These are phyloP conservation scores for Nothopassalora personata DNA, from an alignment of 2,329 filamentous ascomycete species.

Conservation along the genomic window DNA sequence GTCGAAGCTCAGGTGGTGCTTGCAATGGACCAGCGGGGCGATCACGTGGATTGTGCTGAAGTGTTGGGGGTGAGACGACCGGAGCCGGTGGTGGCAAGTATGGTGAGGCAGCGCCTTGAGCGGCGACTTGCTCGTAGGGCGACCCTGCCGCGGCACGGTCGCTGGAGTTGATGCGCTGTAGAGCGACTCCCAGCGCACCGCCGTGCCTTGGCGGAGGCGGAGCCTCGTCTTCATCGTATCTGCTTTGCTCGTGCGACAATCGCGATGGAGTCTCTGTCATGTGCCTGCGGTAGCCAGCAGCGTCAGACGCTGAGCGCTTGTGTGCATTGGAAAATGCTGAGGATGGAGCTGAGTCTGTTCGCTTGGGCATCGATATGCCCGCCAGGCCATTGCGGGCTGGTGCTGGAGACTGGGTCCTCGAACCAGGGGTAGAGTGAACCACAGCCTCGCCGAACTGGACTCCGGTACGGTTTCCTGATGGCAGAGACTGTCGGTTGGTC, in stretches of 20 bases:
- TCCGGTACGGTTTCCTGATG: slow-evolving; percentile 31
- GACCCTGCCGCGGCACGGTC: slow-evolving; percentile 42
- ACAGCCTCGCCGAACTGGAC: slow-evolving; percentile 42
- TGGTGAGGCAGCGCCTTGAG: slow-evolving; percentile 32
- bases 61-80: slow-evolving; percentile 71
- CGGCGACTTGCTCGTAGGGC: slow-evolving; percentile 47
- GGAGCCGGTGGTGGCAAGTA: slow-evolving; percentile 57
- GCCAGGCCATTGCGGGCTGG: slow-evolving; percentile 16
- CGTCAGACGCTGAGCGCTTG: slow-evolving; percentile 47
- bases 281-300: slow-evolving; percentile 40
- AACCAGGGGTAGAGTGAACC: slow-evolving; percentile 41
- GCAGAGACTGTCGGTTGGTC: slow-evolving; percentile 35
- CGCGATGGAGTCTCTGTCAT: slow-evolving; percentile 38
- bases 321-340: slow-evolving; percentile 33
- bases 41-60: slow-evolving; percentile 68
- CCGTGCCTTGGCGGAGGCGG: slow-evolving; percentile 41
- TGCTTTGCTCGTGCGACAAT: slow-evolving; percentile 34
- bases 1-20: slow-evolving; percentile 70
- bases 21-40: slow-evolving; percentile 65
- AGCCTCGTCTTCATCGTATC: slow-evolving; percentile 32
- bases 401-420: slow-evolving; percentile 40
- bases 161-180: slow-evolving; percentile 54
- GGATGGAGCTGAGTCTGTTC: slow-evolving; percentile 42
- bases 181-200: slow-evolving; percentile 29
- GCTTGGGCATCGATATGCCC: slow-evolving; percentile 28